These are phyloP conservation scores for Penicillium sp. DNA, from an alignment of 2,329 filamentous ascomycete genomes.

Conservation along the genomic window DNA sequence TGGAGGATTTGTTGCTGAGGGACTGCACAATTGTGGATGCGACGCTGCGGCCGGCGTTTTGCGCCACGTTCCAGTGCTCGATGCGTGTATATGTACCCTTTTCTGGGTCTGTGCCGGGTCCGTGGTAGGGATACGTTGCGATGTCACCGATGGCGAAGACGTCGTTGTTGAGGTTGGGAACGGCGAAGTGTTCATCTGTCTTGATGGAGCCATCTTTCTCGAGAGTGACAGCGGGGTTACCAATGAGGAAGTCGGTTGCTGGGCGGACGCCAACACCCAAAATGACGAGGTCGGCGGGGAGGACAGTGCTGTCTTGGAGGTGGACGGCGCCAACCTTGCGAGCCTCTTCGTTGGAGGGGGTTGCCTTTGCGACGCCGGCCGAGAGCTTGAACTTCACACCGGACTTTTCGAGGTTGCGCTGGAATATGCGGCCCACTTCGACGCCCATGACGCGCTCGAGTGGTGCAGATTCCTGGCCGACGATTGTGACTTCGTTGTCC, in stretches of 20 bases:
- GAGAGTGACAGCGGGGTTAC: constrained; percentile 71
- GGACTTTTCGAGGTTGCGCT: constrained; percentile 77
- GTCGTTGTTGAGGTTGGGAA: constrained; percentile 71
- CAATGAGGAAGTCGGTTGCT: constrained; percentile 79
- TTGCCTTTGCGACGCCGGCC: constrained; percentile 81
- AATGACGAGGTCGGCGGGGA: constrained; percentile 88
- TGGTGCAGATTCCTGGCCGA: constrained; percentile 86
- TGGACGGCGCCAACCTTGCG: constrained; percentile 78
- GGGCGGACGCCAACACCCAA: constrained; percentile 88
- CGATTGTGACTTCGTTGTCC: constrained; percentile 81
- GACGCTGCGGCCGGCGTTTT: constrained; percentile 83
- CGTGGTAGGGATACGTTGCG: constrained; percentile 90
- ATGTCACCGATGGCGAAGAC: constrained; percentile 97
- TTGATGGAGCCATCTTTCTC: constrained; percentile 84
- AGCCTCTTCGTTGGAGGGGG: constrained; percentile 69
- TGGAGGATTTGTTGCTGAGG: constrained; percentile 24
- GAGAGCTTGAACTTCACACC: constrained; percentile 87
- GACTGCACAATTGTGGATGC: constrained; percentile 77
- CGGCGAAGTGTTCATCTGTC: constrained; percentile 79
- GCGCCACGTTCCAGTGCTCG: constrained; percentile 98
- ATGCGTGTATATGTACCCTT: constrained; percentile 74
- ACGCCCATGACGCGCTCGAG: constrained; percentile 85
- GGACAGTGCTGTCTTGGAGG: constrained; percentile 81
- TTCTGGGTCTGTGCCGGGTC: constrained; percentile 72
- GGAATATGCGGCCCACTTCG: constrained; percentile 80